Conservation (phyloP, 352 stramenopile species). For the Pythium plurisporium region DNA sequence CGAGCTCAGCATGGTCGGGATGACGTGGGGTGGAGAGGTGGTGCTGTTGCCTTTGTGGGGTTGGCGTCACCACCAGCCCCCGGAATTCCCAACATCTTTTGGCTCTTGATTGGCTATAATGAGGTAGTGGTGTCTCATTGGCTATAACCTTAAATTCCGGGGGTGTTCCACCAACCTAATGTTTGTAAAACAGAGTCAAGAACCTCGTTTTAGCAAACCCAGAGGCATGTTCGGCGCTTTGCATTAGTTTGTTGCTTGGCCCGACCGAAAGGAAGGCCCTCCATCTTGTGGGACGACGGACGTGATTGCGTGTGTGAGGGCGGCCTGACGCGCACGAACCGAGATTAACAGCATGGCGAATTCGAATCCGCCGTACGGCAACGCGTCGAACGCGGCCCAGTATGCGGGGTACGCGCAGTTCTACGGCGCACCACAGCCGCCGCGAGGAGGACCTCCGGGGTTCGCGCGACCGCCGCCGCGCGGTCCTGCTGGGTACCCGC, state of each 20-base stretch:
- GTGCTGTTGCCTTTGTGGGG: neutral
- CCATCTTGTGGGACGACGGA: too few species aligned
- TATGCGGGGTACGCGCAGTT: conserved; percentile 22
- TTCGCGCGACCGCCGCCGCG: conserved; percentile 34
- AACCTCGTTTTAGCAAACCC: neutral
- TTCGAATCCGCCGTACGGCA: conserved; percentile 22
- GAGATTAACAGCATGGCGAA: conserved; percentile 12
- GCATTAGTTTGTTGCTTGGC: too few species aligned
- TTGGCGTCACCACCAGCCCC: too few species aligned
- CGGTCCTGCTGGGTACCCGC: conserved; percentile 13
- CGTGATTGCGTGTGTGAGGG: too few species aligned
- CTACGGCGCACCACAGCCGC: conserved; percentile 15
- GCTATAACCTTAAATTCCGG: neutral
- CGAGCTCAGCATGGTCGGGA: conserved; percentile 13
- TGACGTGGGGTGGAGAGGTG: too few species aligned
- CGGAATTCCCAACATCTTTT: too few species aligned
- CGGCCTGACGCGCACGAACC: too few species aligned
- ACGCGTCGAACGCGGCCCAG: conserved; percentile 21
- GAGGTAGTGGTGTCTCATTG: conserved; percentile 7
- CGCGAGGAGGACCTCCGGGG: conserved; percentile 15
- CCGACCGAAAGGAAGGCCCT: too few species aligned
- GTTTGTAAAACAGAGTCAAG: neutral
- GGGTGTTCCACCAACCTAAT: neutral
- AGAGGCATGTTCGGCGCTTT: too few species aligned
- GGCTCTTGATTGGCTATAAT: conserved; percentile 13